These are phyloP conservation scores for Camellia sinensis DNA, from an alignment of 148 eudicot genomes.

Conservation along the genomic window DNA sequence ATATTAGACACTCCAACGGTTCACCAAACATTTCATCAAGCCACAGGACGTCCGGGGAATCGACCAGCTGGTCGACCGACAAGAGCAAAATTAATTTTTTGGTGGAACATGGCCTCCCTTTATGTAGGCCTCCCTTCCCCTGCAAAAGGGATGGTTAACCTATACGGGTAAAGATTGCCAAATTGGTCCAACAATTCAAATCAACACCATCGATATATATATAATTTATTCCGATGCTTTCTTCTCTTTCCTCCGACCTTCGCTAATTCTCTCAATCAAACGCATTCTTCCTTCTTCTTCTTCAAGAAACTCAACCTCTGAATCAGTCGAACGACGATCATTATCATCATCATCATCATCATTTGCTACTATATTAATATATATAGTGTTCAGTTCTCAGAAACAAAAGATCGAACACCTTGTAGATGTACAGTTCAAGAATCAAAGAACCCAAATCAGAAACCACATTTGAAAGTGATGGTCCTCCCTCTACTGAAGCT, in stretches of 20 bases:
- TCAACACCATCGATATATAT: too few species aligned
- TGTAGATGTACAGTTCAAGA: background rate
- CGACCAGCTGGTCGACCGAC: too few species aligned
- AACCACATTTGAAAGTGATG: slow-evolving; percentile 24
- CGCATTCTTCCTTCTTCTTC: slow-evolving; percentile 4
- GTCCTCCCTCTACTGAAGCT: slow-evolving; percentile 59
- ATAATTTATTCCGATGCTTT: background rate
- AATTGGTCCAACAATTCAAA: too few species aligned
- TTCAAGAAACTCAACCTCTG: slow-evolving; percentile 8
- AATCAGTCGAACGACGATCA: background rate
- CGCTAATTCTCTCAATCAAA: background rate
- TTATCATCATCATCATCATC: background rate
- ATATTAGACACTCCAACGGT: too few species aligned
- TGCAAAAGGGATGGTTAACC: too few species aligned
- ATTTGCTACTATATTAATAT: background rate
- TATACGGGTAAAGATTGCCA: too few species aligned
- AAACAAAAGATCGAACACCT: slow-evolving; percentile 24
- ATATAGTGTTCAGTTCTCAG: background rate
- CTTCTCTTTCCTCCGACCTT: background rate
- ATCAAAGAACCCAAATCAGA: slow-evolving; percentile 14
- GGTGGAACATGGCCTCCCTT: too few species aligned
- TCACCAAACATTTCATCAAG: too few species aligned
- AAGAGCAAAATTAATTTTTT: too few species aligned
- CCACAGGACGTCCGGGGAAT: too few species aligned
- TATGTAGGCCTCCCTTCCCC: too few species aligned